Evolutionary conservation across 192 early-diverging fungal species (phyloP), one percentile per base, ranked within the genome.

Genomic region (Entrophospora sp.): DNA sequence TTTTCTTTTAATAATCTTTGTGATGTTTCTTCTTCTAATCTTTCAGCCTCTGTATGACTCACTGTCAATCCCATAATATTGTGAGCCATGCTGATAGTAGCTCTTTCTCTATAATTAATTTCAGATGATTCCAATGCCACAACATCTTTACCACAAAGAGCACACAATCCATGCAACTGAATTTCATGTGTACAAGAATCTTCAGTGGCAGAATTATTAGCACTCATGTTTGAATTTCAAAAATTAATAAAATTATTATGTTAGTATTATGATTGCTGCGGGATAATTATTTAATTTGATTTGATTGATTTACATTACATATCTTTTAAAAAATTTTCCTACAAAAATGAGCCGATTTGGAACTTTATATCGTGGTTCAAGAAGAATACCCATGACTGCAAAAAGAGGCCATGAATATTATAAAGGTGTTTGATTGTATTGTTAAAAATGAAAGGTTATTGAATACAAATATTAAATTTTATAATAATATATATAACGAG

Each of bases 21-120:
- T 12, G 83, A 73, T 14, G 77, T 90, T 25, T 82, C 82, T n/a
- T 82, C 64, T 45, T 95, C 91, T 36, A 95, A 67, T 13, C 84
- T 63, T 45, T 83, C 70, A 3, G 90, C 91, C 66, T 89, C 88
- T 83, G 88, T 65, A 24, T 35, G 24, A 57, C 83, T 86, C 30
- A 94, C 89, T 20, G 78, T 84, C 4, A 96, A 78, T 12, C 85
- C 88, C 24, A 66, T 71, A 0, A 75, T 69, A 69, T 92, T 85
- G 75, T 93, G 89, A 14, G 86, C 79, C 82, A 96, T 89, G 69
- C 75, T 78, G 52, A 96, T 90, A 16, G 79, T 85, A 7, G 92
- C 89, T 35, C 80, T 73, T 12, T 73, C 55, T 24, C 78, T 75
- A 18, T 89, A 82, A 25, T 51, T 38, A 14, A 71, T 53, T 16